Evolutionary conservation across 495 filamentous ascomycete species (phyloP).

Genomic region (Ramalina peruviana): DNA sequence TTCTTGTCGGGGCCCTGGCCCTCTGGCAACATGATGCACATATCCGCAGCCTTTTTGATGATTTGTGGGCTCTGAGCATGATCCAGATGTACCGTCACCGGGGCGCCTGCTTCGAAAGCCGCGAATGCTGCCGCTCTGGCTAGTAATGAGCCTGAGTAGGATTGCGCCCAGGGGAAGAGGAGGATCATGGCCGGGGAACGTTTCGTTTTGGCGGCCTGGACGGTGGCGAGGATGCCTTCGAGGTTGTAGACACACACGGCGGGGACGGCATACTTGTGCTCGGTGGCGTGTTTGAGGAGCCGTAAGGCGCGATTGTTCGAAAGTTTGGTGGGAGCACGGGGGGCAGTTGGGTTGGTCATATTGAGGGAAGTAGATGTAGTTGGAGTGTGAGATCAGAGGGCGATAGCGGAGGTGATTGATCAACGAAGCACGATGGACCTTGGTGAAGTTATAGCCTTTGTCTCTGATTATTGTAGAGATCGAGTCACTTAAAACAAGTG

Average conservation of each 20-base stretch:
- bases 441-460: no score
- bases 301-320: constrained; percentile 47
- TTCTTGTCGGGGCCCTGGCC: not conserved
- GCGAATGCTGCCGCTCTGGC: constrained; percentile 52
- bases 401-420: no score
- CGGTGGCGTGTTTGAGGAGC: constrained; percentile 53
- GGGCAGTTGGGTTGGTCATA: not conserved
- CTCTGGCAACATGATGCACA: constrained; percentile 5
- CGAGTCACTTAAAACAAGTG: no score
- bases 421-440: no score
- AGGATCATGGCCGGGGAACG: constrained; percentile 66
- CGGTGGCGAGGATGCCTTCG: constrained; percentile 66
- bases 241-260: constrained; percentile 73
- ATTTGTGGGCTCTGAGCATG: constrained; percentile 63
- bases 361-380: no score
- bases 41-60: constrained; percentile 50
- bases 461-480: no score
- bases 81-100: constrained; percentile 62
- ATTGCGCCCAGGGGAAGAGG: constrained; percentile 75
- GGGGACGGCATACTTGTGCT: constrained; percentile 54
- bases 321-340: not conserved
- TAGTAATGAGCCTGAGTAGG: constrained; percentile 51
- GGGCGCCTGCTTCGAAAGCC: constrained; percentile 48
- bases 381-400: no score
- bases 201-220: constrained; percentile 63